Conservation (phyloP, 805 yeast genomes). For the Candida vaughaniae region DNA sequence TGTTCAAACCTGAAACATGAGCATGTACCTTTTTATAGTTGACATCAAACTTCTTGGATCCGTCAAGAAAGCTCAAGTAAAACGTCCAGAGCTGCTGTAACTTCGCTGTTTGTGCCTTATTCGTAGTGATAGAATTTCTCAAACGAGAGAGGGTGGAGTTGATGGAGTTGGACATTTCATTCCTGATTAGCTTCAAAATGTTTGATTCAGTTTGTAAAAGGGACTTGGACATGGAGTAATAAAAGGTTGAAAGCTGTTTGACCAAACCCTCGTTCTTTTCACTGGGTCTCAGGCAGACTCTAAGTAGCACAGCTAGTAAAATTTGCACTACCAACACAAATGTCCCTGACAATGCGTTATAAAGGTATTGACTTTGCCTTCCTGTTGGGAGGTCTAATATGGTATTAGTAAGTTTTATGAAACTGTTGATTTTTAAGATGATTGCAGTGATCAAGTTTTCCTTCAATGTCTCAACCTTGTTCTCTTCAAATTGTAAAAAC, state of each 20-base stretch:
- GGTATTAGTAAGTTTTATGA: conserved; percentile 9
- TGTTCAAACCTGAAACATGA: conserved; percentile 26
- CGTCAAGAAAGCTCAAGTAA: conserved; percentile 35
- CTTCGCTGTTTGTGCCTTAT: conserved; percentile 9
- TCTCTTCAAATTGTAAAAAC: conserved; percentile 38
- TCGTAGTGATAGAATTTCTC: background rate
- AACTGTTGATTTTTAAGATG: conserved; percentile 9
- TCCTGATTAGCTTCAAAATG: conserved; percentile 6
- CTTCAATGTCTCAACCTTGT: conserved; percentile 9
- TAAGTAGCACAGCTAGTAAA: conserved; percentile 10
- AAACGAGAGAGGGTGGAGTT: conserved; percentile 4
- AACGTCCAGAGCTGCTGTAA: conserved; percentile 31
- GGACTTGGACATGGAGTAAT: conserved; percentile 9
- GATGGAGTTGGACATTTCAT: conserved; percentile 8
- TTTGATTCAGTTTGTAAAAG: conserved; percentile 3
- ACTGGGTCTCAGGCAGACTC: conserved; percentile 9
- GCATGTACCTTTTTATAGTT: conserved; percentile 35
- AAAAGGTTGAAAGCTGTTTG: conserved; percentile 13
- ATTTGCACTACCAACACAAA: conserved; percentile 12
- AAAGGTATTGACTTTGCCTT: conserved; percentile 9
- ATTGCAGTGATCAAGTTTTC: conserved; percentile 10
- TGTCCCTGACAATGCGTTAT: conserved; percentile 8
- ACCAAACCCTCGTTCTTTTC: conserved; percentile 12
- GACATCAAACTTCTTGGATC: conserved; percentile 25
- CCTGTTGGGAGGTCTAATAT: background rate